A percentile compares a stretch with the other conserved stretches of the same genome.
Evolutionary conservation across 2,329 filamentous ascomycete species (phyloP).

Genomic region (Xylariaceae sp.): DNA sequence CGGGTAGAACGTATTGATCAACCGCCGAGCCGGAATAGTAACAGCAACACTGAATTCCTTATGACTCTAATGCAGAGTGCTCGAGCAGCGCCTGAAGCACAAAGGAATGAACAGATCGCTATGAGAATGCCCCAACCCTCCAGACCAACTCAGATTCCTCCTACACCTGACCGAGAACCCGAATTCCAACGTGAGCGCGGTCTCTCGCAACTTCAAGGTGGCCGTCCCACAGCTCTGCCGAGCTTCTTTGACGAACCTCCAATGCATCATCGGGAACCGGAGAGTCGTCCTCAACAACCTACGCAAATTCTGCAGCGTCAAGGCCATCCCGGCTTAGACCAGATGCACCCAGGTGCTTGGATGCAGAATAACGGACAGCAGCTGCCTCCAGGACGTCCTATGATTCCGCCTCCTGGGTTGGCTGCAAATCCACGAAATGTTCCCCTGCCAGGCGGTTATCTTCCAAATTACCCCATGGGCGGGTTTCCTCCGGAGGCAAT

Average conservation of each 20-base stretch:
- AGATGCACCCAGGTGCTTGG: conserved; percentile 58
- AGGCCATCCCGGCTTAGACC: conserved; percentile 62
- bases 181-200: conserved; percentile 49
- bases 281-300: conserved; percentile 54
- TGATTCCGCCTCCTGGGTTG: conserved; percentile 65
- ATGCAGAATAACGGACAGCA: conserved; percentile 49
- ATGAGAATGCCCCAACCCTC: conserved; percentile 58
- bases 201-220: conserved; percentile 38
- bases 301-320: conserved; percentile 68
- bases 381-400: conserved; percentile 52
- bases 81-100: conserved; percentile 52
- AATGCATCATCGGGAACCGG: conserved; percentile 53
- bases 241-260: conserved; percentile 56
- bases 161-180: conserved; percentile 52
- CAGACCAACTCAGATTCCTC: conserved; percentile 50
- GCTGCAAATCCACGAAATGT: conserved; percentile 47
- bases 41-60: conserved; percentile 78
- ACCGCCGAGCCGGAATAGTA: conserved; percentile 47
- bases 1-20: conserved; percentile 50
- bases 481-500: conserved; percentile 56
- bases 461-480: conserved; percentile 62
- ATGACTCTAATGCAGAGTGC: conserved; percentile 76
- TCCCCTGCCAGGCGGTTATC: conserved; percentile 62
- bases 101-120: conserved; percentile 55
- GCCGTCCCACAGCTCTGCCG: conserved; percentile 44